Percentiles rank a stretch among this genome's conserved stretches.
phyloP scores from a whole-genome alignment of 805 yeast species.

The Sungouiella thailandica region DNA sequence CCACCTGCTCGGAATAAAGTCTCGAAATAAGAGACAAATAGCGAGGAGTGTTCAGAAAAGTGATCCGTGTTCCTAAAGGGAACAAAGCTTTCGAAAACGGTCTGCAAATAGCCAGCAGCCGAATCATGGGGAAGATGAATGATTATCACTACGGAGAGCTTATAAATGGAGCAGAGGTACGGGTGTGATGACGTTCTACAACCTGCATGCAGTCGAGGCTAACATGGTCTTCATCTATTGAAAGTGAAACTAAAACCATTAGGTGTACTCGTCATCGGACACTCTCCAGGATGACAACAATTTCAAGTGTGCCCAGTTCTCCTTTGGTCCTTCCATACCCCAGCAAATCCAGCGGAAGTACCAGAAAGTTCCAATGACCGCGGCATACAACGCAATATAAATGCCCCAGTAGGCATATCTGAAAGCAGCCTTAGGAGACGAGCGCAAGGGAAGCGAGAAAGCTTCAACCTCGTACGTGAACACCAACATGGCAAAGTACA shows the following conservation, averaged over 20 bases:
- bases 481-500: slow-evolving; percentile 88
- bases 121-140: too few species aligned
- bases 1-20: neutral
- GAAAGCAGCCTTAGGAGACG: slow-evolving; percentile 5
- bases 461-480: slow-evolving; percentile 57
- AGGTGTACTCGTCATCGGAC: slow-evolving; percentile 32
- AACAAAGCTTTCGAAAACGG: too few species aligned
- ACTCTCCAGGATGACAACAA: slow-evolving; percentile 39
- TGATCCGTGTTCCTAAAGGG: too few species aligned
- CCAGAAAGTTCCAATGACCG: slow-evolving; percentile 54
- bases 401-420: slow-evolving; percentile 18
- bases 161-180: too few species aligned
- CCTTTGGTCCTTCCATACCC: slow-evolving; percentile 65
- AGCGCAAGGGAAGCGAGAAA: slow-evolving; percentile 21
- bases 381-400: slow-evolving; percentile 43
- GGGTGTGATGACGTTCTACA: too few species aligned
- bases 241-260: too few species aligned
- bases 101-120: too few species aligned
- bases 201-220: too few species aligned
- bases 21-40: too few species aligned
- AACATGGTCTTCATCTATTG: too few species aligned
- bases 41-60: too few species aligned
- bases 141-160: too few species aligned
- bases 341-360: slow-evolving; percentile 65
- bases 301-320: slow-evolving; percentile 35